Evolutionary conservation across 75 land plant species (phyloP).

Genomic region (Pinus tabuliformis): DNA sequence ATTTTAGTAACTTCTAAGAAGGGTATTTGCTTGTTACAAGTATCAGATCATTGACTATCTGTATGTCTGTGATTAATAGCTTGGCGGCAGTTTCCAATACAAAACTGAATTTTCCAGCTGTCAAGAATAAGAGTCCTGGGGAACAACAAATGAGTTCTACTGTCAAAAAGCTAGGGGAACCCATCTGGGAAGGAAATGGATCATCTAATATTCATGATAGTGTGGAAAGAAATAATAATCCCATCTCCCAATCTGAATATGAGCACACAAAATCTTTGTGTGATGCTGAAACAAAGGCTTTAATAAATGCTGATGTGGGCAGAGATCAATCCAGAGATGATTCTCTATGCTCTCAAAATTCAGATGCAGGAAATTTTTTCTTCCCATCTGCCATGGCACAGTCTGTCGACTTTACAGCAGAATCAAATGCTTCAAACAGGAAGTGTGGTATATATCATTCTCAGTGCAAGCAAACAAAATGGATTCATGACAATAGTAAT

Average conservation of each 20-base stretch:
- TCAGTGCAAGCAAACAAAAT: constrained; percentile 1
- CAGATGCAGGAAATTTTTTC: neutral
- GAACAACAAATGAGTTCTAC: neutral
- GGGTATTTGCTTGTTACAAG: neutral
- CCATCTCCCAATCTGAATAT: neutral
- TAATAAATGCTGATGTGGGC: constrained; percentile 1
- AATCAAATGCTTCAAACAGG: too few species aligned
- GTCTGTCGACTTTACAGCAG: too few species aligned
- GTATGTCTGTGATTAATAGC: neutral
- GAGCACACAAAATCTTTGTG: neutral
- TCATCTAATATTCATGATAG: neutral
- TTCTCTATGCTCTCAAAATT: neutral
- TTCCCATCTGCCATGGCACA: neutral
- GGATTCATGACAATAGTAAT: neutral
- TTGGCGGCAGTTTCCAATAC: neutral
- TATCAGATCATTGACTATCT: neutral
- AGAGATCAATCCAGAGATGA: neutral
- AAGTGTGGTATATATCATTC: neutral
- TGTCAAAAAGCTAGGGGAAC: neutral
- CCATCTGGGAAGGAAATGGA: neutral
- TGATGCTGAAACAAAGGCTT: constrained; percentile 1
- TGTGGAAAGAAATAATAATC: neutral
- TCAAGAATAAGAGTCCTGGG: neutral
- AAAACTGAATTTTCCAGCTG: neutral
- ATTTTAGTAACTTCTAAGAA: neutral